A percentile compares a stretch with the other conserved stretches of the same genome.
Evolutionary conservation across 2,329 filamentous ascomycete species (phyloP).

Genomic region (Fusarium proliferatum): DNA sequence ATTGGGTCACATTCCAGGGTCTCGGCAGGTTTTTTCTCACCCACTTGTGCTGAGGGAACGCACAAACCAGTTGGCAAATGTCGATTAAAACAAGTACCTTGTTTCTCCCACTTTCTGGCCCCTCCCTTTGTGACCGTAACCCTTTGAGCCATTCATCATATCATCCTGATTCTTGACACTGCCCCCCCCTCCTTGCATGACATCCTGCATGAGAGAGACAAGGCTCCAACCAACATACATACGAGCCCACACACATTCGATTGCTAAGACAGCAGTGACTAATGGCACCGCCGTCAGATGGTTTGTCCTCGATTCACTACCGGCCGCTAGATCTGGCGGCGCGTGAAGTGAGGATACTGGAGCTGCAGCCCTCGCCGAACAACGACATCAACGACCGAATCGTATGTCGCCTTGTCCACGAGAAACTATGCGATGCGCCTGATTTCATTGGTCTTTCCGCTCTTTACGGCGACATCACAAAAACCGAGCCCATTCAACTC

Average conservation of each 20-base stretch:
- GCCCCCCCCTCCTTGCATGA: conserved; percentile 9
- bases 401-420: conserved; percentile 38
- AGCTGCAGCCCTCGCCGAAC: conserved; percentile 33
- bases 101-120: conserved; percentile 4
- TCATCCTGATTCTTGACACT: neutral
- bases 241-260: neutral
- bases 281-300: conserved; percentile 35
- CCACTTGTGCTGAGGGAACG: no score
- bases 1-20: conserved; percentile 19
- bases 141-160: neutral
- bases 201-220: conserved; percentile 10
- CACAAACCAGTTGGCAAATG: neutral
- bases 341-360: conserved; percentile 35
- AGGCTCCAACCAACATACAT: neutral
- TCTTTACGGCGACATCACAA: conserved; percentile 35
- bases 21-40: neutral
- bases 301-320: conserved; percentile 36
- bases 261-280: conserved; percentile 1
- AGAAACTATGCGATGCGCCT: conserved; percentile 24
- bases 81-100: conserved; percentile 17
- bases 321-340: conserved; percentile 26
- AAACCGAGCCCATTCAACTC: conserved; percentile 30
- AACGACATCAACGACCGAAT: conserved; percentile 36
- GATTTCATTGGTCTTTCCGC: conserved; percentile 41
- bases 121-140: neutral